Base-by-base conservation (phyloP, 345 rosid species). In the Gossypium stocksii region DNA sequence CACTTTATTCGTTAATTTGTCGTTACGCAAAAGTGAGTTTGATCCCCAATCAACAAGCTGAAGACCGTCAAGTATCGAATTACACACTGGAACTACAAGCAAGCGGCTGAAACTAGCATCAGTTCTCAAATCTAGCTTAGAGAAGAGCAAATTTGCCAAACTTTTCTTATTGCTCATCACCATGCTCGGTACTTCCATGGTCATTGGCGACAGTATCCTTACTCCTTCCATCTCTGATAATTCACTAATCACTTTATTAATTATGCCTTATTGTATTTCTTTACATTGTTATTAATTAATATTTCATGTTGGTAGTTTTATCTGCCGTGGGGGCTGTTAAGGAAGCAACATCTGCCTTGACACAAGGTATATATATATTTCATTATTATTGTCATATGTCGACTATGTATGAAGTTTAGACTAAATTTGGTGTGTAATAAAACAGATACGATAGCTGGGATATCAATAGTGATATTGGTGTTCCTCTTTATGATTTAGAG, bases 191-290 rank as follows among this genome's bases (percentile, higher is more conserved):
- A 85, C 86, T 27, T 86, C 90, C 77, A 86, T 88, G 90, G 86
- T 88, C 80, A 75, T 88, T 27, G 92, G 90, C 14, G 92, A 88
- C 14, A 89, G 92, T 4, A 69, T 88, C 78, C 89, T 88, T 45
- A 85, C 89, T 17, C 90, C 92, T 0, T 83, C 85, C 78, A 86
- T 88, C 34, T 88, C 89, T 19, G 88, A 89, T 86, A 57, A 48
- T 17, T 52, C 57, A 17, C 20, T 52, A 17, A 60, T 60, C 14
- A 14, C 9, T 12, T 25, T 2, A 13, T 27, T 60, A 60, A 57
- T 57, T 12, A 5, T 4, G 2, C 13, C 17, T 34, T 5, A 2
- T 6, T 11, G 20, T 19, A 16, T 15, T 3, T 63, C 45, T 41
- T 22, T 38, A 29, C 48, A 27, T 14, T 22, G 17, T 25, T n/a